phyloP scores from a whole-genome alignment of 2,329 filamentous ascomycete species.

The Clarireedia monteithiana region DNA sequence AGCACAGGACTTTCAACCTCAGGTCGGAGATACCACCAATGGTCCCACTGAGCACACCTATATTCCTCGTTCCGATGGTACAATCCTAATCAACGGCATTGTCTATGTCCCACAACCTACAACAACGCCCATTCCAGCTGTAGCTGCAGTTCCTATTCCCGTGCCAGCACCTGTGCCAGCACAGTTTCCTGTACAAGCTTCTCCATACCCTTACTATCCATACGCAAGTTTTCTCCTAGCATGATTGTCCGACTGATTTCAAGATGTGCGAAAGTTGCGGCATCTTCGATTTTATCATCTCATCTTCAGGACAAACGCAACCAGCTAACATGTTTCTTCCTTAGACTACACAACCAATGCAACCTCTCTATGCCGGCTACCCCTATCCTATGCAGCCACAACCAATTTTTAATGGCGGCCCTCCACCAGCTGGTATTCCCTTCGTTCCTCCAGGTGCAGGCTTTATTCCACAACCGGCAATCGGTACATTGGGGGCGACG shows the following conservation, averaged over 20 bases:
- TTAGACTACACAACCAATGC: neutral
- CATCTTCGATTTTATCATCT: neutral
- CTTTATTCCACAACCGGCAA: constrained; percentile 15
- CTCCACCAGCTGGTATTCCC: constrained; percentile 7
- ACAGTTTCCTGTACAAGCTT: neutral
- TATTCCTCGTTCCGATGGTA: constrained; percentile 36
- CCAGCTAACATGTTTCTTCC: neutral
- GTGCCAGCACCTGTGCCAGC: neutral
- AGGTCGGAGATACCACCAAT: constrained; percentile 48
- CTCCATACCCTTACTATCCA: neutral
- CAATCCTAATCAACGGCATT: constrained; percentile 18
- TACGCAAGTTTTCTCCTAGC: neutral
- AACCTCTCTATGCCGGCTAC: neutral
- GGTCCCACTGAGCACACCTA: constrained; percentile 49
- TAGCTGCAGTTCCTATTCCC: neutral
- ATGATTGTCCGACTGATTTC: neutral
- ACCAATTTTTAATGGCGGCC: neutral
- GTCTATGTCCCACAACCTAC: constrained; percentile 14
- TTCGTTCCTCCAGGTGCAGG: neutral
- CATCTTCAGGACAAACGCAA: neutral
- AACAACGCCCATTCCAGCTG: neutral
- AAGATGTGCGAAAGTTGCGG: neutral
- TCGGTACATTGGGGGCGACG: constrained; percentile 15
- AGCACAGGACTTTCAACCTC: constrained; percentile 50
- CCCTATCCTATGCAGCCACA: neutral